Evolutionary conservation across 495 filamentous ascomycete species (phyloP), one percentile per base, ranked within the genome.

Genomic region (Usnea hakonensis): DNA sequence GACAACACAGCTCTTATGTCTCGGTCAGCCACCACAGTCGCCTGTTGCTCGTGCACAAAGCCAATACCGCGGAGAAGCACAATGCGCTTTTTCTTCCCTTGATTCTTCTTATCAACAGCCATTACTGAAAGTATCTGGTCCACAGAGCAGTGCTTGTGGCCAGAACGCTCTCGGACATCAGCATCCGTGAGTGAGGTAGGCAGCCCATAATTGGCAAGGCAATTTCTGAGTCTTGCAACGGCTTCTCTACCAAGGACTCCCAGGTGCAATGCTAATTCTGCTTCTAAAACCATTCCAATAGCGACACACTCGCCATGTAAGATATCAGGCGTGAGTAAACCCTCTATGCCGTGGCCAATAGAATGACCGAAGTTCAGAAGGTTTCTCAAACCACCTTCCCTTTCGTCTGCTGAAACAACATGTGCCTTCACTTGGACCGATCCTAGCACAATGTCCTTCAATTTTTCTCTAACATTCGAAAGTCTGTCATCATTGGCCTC

Each of bases 71-170:
- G 90, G 26, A 99, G 83, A 9, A 99, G 82, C n/a, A 96, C 94
- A 59, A 98, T 87, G 76, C 95, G 96, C 80, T 97, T 98, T 74
- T 95, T 93, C 38, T 82, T 83, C 2, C 94, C 94, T 37, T 96
- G 88, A 60, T 98, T 98, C 83, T 98, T 98, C 83, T 98, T 98
- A 76, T 98, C 94, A 43, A 97, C 85, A 3, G 86, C 91, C 94
- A 98, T 98, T 71, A 95, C 93, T 62, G 85, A 81, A 52, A 98
- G 77, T 61, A 97, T 73, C 50, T 87, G 83, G 64, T 97, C 90
- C 14, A 97, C 90, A n/a, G 91, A 87, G 72, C 95, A 98, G 66
- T 86, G 81, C 73, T 94, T 97, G 35, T 86, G 88, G 8, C 89
- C 90, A 11, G 95, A 91, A 61, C 92, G 80, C 69, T 89, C 90